These are phyloP conservation scores for Suillus lakei DNA, from an alignment of 768 basidiomycete genomes.

Conservation along the genomic window DNA sequence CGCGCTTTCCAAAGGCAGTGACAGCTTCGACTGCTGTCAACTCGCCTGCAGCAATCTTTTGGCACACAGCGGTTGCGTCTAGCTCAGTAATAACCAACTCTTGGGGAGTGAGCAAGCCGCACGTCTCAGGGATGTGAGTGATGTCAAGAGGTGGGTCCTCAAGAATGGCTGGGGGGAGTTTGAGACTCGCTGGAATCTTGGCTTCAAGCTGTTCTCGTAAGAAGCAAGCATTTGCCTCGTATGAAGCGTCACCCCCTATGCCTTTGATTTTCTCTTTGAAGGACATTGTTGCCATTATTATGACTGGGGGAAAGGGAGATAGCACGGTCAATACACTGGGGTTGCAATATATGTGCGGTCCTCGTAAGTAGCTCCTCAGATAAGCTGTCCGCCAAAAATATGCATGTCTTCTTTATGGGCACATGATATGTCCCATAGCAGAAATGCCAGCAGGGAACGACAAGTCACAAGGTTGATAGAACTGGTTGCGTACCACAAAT, in stretches of 20 bases:
- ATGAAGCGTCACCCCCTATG: slow-evolving; percentile 25
- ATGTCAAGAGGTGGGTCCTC: slow-evolving; percentile 36
- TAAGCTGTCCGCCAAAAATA: not conserved
- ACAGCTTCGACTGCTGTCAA: slow-evolving; percentile 45
- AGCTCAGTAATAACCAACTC: slow-evolving; percentile 40
- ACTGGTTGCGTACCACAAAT: not conserved
- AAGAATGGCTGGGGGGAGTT: slow-evolving; percentile 20
- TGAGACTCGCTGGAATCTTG: slow-evolving; percentile 26
- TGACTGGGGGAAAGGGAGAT: slow-evolving; percentile 21
- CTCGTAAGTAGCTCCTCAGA: not conserved
- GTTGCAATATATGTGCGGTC: not conserved
- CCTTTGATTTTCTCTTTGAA: slow-evolving; percentile 27
- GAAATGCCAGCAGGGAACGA: not conserved
- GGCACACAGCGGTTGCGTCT: slow-evolving; percentile 40
- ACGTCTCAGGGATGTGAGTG: slow-evolving; percentile 34
- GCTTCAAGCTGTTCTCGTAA: slow-evolving; percentile 25
- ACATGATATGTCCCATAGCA: not conserved
- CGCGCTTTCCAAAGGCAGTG: slow-evolving; percentile 51
- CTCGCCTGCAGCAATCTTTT: slow-evolving; percentile 31
- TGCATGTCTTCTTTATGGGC: not conserved
- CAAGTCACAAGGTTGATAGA: not conserved
- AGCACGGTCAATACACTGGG: not conserved
- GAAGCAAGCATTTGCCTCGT: slow-evolving; percentile 21
- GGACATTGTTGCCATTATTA: slow-evolving; percentile 13
- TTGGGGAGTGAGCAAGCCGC: slow-evolving; percentile 34